Evolutionary conservation across 306 rosid genomes (phyloP).

Genomic region (Lathyrus sativus): DNA sequence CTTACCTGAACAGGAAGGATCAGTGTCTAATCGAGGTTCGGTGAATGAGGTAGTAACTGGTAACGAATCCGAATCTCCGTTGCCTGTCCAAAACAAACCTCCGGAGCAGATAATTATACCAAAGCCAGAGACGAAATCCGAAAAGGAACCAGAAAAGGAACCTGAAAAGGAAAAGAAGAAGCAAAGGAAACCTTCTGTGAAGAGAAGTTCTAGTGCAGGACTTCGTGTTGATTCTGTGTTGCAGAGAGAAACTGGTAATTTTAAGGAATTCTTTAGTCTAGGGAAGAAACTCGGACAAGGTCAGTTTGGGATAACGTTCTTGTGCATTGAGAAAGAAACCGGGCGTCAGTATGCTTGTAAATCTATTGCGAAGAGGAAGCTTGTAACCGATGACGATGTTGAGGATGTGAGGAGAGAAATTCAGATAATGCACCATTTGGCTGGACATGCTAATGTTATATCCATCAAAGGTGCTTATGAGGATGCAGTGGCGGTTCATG

Average conservation of each 20-base stretch:
- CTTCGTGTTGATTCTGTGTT: constrained; percentile 79
- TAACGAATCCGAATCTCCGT: constrained; percentile 60
- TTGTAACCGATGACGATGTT: constrained; percentile 80
- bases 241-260: constrained; percentile 67
- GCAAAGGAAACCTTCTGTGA: constrained; percentile 59
- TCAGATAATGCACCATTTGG: constrained; percentile 99
- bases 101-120: constrained; percentile 85
- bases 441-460: constrained; percentile 89
- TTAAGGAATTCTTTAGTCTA: constrained; percentile 70
- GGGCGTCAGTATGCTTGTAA: constrained; percentile 88
- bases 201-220: constrained; percentile 90
- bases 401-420: constrained; percentile 98
- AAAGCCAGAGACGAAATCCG: constrained; percentile 47
- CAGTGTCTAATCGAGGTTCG: constrained; percentile 59
- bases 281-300: constrained; percentile 94
- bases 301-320: constrained; percentile 80
- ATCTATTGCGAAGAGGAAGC: constrained; percentile 93
- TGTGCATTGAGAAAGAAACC: constrained; percentile 79
- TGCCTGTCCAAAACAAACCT: constrained; percentile 83
- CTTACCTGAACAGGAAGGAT: constrained; percentile 58
- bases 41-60: constrained; percentile 44
- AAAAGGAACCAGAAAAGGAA: constrained; percentile 21
- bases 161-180: constrained; percentile 43
- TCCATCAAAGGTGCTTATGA: constrained; percentile 95
- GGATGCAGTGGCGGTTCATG: constrained; percentile 91